Percentiles rank a stretch among this genome's conserved stretches.
Conservation (phyloP, 2,329 filamentous ascomycete genomes). For the Bisporella sp. region DNA sequence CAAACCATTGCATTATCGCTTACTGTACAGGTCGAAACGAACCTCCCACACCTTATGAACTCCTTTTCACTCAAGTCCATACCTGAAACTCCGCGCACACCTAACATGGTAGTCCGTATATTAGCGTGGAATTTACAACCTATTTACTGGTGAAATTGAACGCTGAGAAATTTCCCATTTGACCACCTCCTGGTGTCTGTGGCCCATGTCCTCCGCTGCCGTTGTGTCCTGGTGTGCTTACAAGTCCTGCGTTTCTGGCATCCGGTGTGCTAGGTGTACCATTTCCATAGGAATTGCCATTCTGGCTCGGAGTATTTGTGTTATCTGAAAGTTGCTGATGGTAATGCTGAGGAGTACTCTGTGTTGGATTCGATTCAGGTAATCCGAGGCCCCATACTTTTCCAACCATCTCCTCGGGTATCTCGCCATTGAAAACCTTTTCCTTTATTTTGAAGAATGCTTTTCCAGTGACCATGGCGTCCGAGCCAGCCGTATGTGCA, state of each 20-base stretch:
- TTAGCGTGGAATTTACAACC: neutral
- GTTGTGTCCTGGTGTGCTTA: slow-evolving; percentile 43
- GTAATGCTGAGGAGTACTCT: slow-evolving; percentile 34
- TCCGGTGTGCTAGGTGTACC: slow-evolving; percentile 60
- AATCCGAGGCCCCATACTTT: slow-evolving; percentile 89
- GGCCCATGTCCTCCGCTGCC: slow-evolving; percentile 53
- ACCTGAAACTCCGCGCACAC: no score
- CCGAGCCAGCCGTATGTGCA: slow-evolving; percentile 88
- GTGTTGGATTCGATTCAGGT: slow-evolving; percentile 47
- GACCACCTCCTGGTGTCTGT: slow-evolving; percentile 69
- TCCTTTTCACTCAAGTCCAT: no score
- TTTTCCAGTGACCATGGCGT: slow-evolving; percentile 85
- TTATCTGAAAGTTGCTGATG: slow-evolving; percentile 33
- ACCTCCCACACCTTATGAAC: no score
- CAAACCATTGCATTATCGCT: no score
- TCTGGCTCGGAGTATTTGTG: slow-evolving; percentile 44
- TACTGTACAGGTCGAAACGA: no score
- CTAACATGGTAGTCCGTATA: no score
- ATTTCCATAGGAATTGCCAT: slow-evolving; percentile 42
- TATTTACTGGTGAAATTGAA: slow-evolving; percentile 40
- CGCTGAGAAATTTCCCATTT: slow-evolving; percentile 63
- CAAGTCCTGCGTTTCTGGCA: slow-evolving; percentile 52
- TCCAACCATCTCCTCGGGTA: slow-evolving; percentile 75
- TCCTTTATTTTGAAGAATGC: slow-evolving; percentile 93
- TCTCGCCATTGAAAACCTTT: slow-evolving; percentile 76